These are phyloP conservation scores for Kwoniella europaea DNA, from an alignment of 768 basidiomycete genomes.

Conservation along the genomic window DNA sequence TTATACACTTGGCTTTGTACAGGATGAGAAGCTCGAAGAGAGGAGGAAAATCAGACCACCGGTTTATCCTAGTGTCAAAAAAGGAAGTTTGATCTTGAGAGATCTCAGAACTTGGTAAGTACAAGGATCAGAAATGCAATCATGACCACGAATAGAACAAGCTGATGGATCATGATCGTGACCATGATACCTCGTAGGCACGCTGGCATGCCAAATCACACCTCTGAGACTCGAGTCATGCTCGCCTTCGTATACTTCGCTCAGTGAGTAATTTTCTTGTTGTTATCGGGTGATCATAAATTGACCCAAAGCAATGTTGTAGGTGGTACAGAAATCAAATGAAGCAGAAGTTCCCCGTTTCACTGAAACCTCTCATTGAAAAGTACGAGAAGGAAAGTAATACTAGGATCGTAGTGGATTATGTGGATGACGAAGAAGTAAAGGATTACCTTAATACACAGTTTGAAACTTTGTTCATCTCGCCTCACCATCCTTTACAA, in stretches of 20 bases:
- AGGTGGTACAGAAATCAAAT: constrained; percentile 27
- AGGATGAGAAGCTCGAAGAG: constrained; percentile 14
- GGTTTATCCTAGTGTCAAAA: constrained; percentile 17
- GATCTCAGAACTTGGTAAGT: constrained; percentile 27
- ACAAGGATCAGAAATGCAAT: not conserved
- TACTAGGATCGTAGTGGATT: constrained; percentile 22
- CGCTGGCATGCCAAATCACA: constrained; percentile 28
- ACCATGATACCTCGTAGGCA: constrained; percentile 8
- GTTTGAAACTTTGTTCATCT: constrained; percentile 25
- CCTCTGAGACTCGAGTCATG: constrained; percentile 19
- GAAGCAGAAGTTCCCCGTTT: constrained; percentile 16
- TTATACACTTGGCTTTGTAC: constrained; percentile 11
- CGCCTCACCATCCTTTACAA: constrained; percentile 15
- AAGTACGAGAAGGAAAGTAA: constrained; percentile 11
- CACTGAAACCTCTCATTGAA: constrained; percentile 19
- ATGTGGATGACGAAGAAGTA: constrained; percentile 18
- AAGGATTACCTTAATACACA: constrained; percentile 24
- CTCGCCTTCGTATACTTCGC: constrained; percentile 25
- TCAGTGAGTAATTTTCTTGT: not conserved
- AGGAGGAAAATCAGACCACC: constrained; percentile 25
- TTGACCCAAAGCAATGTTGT: not conserved
- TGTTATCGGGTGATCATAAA: no score
- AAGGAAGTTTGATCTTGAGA: constrained; percentile 24
- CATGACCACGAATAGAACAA: not conserved
- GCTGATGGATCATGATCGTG: not conserved